A percentile compares a stretch with the other conserved stretches of the same genome.
Evolutionary conservation across 129 eudicot species (phyloP).

Genomic region (Arctium minus): DNA sequence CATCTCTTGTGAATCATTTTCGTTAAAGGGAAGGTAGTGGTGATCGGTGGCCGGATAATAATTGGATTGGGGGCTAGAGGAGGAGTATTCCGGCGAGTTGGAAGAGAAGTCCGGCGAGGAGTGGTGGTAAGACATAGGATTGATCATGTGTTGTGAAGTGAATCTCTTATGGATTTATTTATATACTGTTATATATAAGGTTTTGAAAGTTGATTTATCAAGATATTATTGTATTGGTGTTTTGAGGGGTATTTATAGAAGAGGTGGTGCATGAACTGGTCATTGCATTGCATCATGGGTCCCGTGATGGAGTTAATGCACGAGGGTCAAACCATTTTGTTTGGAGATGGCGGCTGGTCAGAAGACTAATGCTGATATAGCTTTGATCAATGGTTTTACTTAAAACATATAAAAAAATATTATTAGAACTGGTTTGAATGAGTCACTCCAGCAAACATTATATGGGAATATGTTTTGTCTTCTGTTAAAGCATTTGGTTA

Average conservation of each 20-base stretch:
- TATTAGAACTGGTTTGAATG: background rate
- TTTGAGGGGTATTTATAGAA: background rate
- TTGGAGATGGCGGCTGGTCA: conserved; percentile 42
- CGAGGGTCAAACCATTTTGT: conserved; percentile 22
- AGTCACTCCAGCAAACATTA: background rate
- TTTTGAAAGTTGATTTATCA: background rate
- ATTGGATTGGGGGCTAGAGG: background rate
- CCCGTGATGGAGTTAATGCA: background rate
- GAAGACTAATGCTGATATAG: conserved; percentile 12
- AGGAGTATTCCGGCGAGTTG: background rate
- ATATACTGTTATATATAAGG: background rate
- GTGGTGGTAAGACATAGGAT: background rate
- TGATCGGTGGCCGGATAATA: background rate
- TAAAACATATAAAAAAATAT: background rate
- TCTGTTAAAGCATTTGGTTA: background rate
- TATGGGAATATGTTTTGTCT: background rate
- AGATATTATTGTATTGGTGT: background rate
- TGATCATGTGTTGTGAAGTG: background rate
- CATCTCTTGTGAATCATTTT: conserved; percentile 38
- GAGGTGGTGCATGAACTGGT: background rate
- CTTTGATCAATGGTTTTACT: background rate
- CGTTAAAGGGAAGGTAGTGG: conserved; percentile 34
- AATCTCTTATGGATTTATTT: background rate
- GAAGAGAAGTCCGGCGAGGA: background rate
- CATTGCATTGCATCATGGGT: background rate